phyloP scores from a whole-genome alignment of 495 filamentous ascomycete species.

The Astrothelium subdiscretum region DNA sequence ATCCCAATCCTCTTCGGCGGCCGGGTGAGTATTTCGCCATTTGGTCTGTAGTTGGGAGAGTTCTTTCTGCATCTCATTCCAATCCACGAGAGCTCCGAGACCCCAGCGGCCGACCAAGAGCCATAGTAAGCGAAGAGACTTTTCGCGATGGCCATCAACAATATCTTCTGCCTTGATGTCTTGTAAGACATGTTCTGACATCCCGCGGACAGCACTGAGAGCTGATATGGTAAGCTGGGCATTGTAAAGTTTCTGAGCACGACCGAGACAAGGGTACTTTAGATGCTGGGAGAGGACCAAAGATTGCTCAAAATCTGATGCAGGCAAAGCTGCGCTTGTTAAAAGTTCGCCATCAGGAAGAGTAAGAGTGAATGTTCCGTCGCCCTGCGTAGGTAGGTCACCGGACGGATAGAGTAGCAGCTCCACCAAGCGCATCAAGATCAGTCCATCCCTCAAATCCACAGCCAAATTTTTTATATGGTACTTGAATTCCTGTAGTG shows the following conservation, averaged over 20 bases:
- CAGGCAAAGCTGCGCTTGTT: conserved; percentile 15
- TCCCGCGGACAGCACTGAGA: conserved; percentile 32
- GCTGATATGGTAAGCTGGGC: conserved; percentile 47
- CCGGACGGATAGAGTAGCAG: conserved; percentile 39
- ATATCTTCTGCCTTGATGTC: conserved; percentile 48
- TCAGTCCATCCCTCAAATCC: conserved; percentile 53
- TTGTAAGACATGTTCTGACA: conserved; percentile 22
- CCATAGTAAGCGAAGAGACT: conserved; percentile 53
- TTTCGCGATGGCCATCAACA: conserved; percentile 57
- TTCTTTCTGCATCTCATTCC: conserved; percentile 26
- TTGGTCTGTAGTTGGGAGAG: neutral
- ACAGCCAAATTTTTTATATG: conserved; percentile 49
- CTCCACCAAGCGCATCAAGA: conserved; percentile 49
- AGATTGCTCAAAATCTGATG: neutral
- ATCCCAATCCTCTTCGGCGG: conserved; percentile 13
- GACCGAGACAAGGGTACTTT: conserved; percentile 46
- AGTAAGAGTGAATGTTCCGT: conserved; percentile 27
- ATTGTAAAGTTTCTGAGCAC: conserved; percentile 51
- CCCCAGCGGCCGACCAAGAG: conserved; percentile 47
- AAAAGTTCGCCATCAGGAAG: conserved; percentile 29
- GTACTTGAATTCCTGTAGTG: conserved; percentile 49
- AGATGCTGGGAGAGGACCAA: conserved; percentile 44
- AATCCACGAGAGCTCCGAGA: conserved; percentile 43
- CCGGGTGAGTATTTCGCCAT: neutral
- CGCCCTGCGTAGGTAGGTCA: conserved; percentile 14